Evolutionary conservation across 2,329 filamentous ascomycete genomes (phyloP).

Genomic region (Hypoxylon sp.): DNA sequence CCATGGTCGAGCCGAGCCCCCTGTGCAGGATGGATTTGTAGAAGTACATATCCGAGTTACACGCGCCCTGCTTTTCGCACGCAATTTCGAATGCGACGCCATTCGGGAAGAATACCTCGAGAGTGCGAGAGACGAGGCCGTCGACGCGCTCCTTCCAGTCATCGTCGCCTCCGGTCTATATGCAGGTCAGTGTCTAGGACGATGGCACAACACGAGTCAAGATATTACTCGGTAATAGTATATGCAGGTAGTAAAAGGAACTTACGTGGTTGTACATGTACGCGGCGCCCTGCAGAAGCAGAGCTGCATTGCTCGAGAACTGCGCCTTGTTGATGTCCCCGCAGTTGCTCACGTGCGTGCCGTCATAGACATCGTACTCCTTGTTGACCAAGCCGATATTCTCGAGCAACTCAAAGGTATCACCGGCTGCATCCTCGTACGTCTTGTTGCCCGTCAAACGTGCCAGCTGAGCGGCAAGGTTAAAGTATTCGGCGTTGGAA

Average conservation of each 20-base stretch:
- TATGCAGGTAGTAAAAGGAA: neutral
- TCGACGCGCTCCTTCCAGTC: constrained; percentile 64
- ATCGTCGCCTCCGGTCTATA: constrained; percentile 58
- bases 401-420: constrained; percentile 66
- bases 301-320: constrained; percentile 65
- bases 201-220: too few relatives aligned
- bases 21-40: constrained; percentile 71
- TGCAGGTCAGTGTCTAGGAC: constrained; percentile 8
- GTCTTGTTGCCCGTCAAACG: constrained; percentile 73
- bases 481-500: constrained; percentile 62
- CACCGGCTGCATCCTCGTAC: constrained; percentile 71
- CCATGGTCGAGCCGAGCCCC: constrained; percentile 59
- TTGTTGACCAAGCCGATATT: constrained; percentile 61
- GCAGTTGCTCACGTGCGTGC: constrained; percentile 59
- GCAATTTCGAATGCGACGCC: constrained; percentile 66
- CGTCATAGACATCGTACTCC: constrained; percentile 64
- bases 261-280: constrained; percentile 57
- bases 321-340: constrained; percentile 62
- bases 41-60: constrained; percentile 68
- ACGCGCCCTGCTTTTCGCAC: constrained; percentile 68
- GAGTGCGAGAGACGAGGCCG: constrained; percentile 62
- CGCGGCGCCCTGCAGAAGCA: constrained; percentile 61
- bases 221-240: neutral
- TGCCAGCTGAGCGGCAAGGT: constrained; percentile 70
- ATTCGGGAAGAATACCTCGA: constrained; percentile 65